A percentile compares a stretch with the other conserved stretches of the same genome.
phyloP scores from a whole-genome alignment of 2,329 filamentous ascomycete genomes.

The Emmonsiellopsis sp. region DNA sequence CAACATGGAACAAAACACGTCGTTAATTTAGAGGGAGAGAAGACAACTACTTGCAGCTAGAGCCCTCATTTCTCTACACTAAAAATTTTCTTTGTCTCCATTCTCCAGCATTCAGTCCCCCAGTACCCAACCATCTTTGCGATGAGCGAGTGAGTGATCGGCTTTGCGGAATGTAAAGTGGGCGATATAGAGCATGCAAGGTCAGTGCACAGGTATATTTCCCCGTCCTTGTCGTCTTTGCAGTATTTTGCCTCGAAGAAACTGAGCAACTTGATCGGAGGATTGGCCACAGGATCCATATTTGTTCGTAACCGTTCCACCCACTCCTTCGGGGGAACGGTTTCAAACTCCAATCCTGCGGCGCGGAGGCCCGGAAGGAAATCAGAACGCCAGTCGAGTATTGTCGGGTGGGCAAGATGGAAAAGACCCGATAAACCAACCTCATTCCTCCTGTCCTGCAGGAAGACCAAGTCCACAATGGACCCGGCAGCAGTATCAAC shows the following conservation, averaged over 20 bases:
- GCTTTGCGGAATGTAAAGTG: neutral
- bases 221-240: slow-evolving; percentile 18
- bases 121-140: neutral
- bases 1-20: no score
- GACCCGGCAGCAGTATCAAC: slow-evolving; percentile 33
- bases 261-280: slow-evolving; percentile 44
- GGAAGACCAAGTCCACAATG: slow-evolving; percentile 17
- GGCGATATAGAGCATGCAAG: neutral
- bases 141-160: neutral
- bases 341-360: slow-evolving; percentile 28
- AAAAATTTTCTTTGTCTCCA: neutral
- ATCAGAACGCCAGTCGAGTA: slow-evolving; percentile 44
- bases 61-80: no score
- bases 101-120: slow-evolving; percentile 1
- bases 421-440: slow-evolving; percentile 27
- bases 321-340: slow-evolving; percentile 19
- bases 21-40: no score
- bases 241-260: slow-evolving; percentile 47
- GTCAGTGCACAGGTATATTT: neutral
- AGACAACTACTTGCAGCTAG: no score
- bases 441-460: slow-evolving; percentile 6
- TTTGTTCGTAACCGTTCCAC: slow-evolving; percentile 33
- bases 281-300: slow-evolving; percentile 40
- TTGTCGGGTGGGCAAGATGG: slow-evolving; percentile 43
- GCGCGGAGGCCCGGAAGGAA: slow-evolving; percentile 45